phyloP scores from a whole-genome alignment of 2,329 filamentous ascomycete species.

The Ceratocystis eucalypticola region DNA sequence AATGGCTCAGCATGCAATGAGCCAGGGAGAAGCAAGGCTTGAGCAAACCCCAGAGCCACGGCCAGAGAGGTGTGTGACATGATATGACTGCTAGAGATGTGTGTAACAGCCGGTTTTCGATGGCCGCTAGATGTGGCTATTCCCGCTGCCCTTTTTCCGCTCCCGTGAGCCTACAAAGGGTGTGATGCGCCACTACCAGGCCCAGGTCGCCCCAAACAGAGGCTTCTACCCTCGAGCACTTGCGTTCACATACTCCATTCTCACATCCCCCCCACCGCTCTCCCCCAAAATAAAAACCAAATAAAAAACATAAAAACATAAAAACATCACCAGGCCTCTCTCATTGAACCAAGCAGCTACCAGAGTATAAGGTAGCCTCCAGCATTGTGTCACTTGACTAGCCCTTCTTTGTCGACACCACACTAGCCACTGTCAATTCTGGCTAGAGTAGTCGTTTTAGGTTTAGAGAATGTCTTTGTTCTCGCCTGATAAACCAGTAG shows the following conservation, averaged over 20 bases:
- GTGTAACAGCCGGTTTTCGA: background rate
- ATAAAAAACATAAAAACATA: no score
- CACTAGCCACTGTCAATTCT: background rate
- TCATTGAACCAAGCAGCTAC: background rate
- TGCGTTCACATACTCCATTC: no score
- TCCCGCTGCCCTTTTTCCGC: no score
- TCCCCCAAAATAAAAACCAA: no score
- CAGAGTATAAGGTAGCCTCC: background rate
- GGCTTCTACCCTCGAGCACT: no score
- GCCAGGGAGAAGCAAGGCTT: background rate
- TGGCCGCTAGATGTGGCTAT: no score
- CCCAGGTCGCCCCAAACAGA: no score
- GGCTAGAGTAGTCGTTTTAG: background rate
- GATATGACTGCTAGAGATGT: background rate
- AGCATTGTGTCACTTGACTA: background rate
- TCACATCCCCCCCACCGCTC: no score
- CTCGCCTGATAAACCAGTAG: background rate
- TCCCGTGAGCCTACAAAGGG: no score
- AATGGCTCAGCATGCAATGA: background rate
- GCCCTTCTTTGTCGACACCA: background rate
- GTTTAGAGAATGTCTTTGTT: background rate
- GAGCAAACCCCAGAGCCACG: background rate
- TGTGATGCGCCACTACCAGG: no score
- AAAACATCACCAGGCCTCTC: no score
- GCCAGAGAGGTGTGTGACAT: no score